Evolutionary conservation across 2,329 filamentous ascomycete genomes (phyloP), one percentile per base, ranked within the genome.

Genomic region (Ophiocordyceps camponoti-saundersi): DNA sequence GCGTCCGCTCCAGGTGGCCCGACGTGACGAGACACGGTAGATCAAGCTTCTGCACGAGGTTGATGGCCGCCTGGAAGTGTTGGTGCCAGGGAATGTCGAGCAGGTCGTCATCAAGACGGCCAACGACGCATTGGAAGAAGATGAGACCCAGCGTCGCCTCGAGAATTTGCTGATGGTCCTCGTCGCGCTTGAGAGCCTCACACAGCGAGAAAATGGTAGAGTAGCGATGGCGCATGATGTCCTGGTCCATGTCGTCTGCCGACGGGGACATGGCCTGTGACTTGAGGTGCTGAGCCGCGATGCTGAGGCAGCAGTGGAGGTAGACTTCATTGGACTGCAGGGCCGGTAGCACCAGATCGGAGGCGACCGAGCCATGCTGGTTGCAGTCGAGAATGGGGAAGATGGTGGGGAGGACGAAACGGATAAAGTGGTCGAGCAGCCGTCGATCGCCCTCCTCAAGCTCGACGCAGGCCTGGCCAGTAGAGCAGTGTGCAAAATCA

Each of bases 81-180:
- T 94, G 85, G 67, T 90, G 85, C 92, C 92, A 98, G 21, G 89
- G 81, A 55, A 96, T 94, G 60, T 96, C 89, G 16, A 86, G 83
- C 22, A 95, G 77, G 44, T 76, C 76, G 59, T 95, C 87, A 56
- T 92, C 83, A 34, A 83, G 80, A 56, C 85, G 79, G 47, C 90
- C 90, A 52, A 96, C 90, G 23, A 86, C 82, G 66, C 85, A 92
- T 61, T 95, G 87, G 69, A 95, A 93, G 68, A 95, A 92, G 61
- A 95, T 95, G 77, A 96, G 88, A 46, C 85, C 88, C 6, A 96
- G 74, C 0, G 89, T 88, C 1, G 90, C 88, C 64, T 96, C 90
- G 13, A 96, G 78, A 55, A 94, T 93, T 62, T 92, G 79, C 49
- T 83, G 75, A 61, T 95, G 88, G 59, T 94, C 74, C 58, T 82